These are phyloP conservation scores for Tolypocladium inflatum DNA, from an alignment of 2,329 filamentous ascomycete genomes.

Conservation along the genomic window DNA sequence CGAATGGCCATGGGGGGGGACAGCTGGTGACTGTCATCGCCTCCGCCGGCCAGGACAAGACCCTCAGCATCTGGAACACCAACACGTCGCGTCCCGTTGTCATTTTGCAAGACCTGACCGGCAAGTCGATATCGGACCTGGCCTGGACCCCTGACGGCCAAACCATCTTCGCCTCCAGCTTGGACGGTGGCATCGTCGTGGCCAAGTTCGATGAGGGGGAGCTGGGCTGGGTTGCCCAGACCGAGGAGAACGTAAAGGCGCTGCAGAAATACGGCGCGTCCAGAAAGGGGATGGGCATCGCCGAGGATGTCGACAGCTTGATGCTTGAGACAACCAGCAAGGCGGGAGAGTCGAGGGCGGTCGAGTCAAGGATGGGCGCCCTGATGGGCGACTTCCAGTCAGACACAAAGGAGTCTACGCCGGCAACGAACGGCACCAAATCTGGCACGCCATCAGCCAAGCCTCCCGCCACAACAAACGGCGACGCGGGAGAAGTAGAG, in stretches of 20 bases:
- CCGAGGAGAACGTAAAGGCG: constrained; percentile 86
- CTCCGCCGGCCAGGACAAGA: constrained; percentile 94
- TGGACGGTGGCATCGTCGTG: constrained; percentile 81
- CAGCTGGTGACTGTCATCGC: constrained; percentile 83
- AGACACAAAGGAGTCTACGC: constrained; percentile 41
- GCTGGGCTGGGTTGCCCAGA: constrained; percentile 75
- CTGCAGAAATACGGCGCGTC: constrained; percentile 88
- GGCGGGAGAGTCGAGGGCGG: constrained; percentile 77
- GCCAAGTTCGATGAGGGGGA: constrained; percentile 79
- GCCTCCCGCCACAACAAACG: constrained; percentile 25
- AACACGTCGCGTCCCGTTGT: constrained; percentile 86
- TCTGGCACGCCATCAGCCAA: constrained; percentile 23
- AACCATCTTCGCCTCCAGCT: constrained; percentile 73
- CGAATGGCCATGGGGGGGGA: constrained; percentile 28
- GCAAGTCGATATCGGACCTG: constrained; percentile 88
- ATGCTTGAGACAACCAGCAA: constrained; percentile 86
- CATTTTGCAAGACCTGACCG: constrained; percentile 78
- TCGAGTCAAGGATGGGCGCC: constrained; percentile 95
- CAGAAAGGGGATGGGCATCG: constrained; percentile 77
- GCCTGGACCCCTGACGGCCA: constrained; percentile 91
- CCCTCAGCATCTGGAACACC: constrained; percentile 94
- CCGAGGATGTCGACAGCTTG: constrained; percentile 85
- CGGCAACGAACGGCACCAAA: constrained; percentile 44
- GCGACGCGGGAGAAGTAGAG: constrained; percentile 22
- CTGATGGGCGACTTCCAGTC: constrained; percentile 77